Evolutionary conservation across 345 rosid genomes (phyloP).

Genomic region (Limnanthes douglasii): DNA sequence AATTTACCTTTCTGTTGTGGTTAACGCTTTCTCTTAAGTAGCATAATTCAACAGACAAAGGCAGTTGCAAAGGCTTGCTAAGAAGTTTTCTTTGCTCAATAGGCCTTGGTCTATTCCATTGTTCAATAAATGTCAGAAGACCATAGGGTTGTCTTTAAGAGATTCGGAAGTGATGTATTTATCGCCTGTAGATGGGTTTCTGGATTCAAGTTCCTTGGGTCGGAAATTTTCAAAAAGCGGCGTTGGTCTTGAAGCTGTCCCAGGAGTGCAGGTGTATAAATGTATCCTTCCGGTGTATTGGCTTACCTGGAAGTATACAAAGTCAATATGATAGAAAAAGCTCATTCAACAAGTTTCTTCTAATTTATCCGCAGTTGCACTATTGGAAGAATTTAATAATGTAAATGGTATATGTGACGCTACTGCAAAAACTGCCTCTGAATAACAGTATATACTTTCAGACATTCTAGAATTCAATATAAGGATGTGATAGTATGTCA

Average conservation of each 20-base stretch:
- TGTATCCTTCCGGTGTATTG: slow-evolving; percentile 86
- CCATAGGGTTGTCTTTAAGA: slow-evolving; percentile 27
- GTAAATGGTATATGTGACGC: too few species aligned
- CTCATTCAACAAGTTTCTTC: too few species aligned
- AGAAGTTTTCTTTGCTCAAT: slow-evolving; percentile 58
- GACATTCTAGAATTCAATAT: too few species aligned
- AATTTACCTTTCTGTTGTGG: slow-evolving; percentile 53
- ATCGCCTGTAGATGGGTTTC: slow-evolving; percentile 8
- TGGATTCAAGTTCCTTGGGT: slow-evolving; percentile 57
- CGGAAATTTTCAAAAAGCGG: slow-evolving; percentile 71
- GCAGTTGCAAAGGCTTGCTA: slow-evolving; percentile 86
- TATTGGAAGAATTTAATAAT: slow-evolving; percentile 1
- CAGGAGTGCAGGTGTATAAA: slow-evolving; percentile 58
- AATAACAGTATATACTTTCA: too few species aligned
- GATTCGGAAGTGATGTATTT: slow-evolving; percentile 15
- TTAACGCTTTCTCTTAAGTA: slow-evolving; percentile 65
- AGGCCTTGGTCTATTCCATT: slow-evolving; percentile 77
- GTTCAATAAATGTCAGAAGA: slow-evolving; percentile 34
- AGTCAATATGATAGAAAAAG: too few species aligned
- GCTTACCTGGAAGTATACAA: slow-evolving; percentile 50
- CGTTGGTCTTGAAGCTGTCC: slow-evolving; percentile 59
- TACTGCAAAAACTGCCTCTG: too few species aligned
- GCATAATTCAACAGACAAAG: slow-evolving; percentile 69
- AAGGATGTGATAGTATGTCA: too few species aligned
- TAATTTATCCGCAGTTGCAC: not conserved